Percentiles rank a stretch among this genome's conserved stretches.
These are phyloP conservation scores for Canariomyces notabilis DNA, from an alignment of 2,329 filamentous ascomycete genomes.

Conservation along the genomic window DNA sequence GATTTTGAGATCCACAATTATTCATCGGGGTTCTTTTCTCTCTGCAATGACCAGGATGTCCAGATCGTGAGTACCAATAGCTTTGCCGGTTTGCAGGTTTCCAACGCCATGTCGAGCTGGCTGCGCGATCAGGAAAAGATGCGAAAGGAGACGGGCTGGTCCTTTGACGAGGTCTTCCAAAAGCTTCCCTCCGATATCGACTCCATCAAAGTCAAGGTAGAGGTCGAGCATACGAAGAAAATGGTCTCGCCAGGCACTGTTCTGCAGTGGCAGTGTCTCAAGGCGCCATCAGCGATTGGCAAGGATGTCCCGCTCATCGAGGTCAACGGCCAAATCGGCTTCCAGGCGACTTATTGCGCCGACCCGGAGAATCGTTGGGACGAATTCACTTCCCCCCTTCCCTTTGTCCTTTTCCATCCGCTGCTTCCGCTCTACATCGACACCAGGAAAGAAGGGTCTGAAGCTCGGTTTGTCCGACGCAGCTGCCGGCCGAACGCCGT, in stretches of 20 bases:
- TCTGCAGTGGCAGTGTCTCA: conserved; percentile 66
- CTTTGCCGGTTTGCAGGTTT: conserved; percentile 69
- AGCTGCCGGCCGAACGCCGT: conserved; percentile 89
- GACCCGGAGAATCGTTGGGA: conserved; percentile 63
- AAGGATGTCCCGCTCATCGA: conserved; percentile 59
- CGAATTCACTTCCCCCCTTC: conserved; percentile 58
- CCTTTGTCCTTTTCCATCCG: conserved; percentile 84
- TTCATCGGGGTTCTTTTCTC: conserved; percentile 67
- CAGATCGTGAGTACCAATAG: conserved; percentile 66
- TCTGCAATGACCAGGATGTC: conserved; percentile 61
- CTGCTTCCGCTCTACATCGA: conserved; percentile 89
- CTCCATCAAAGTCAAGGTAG: conserved; percentile 38
- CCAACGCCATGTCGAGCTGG: conserved; percentile 73
- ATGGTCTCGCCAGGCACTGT: conserved; percentile 46
- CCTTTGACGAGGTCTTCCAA: conserved; percentile 64
- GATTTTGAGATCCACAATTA: conserved; percentile 63
- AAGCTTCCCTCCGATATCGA: conserved; percentile 41
- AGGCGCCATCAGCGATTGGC: conserved; percentile 45
- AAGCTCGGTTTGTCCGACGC: conserved; percentile 81
- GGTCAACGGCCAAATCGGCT: conserved; percentile 71
- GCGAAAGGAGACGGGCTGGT: conserved; percentile 60
- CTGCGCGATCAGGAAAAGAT: conserved; percentile 68
- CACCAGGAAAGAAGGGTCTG: conserved; percentile 78
- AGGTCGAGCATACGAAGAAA: conserved; percentile 50
- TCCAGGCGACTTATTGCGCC: conserved; percentile 67